Conservation (phyloP, 176 grass and related monocot genomes). For the Carex pumila region DNA sequence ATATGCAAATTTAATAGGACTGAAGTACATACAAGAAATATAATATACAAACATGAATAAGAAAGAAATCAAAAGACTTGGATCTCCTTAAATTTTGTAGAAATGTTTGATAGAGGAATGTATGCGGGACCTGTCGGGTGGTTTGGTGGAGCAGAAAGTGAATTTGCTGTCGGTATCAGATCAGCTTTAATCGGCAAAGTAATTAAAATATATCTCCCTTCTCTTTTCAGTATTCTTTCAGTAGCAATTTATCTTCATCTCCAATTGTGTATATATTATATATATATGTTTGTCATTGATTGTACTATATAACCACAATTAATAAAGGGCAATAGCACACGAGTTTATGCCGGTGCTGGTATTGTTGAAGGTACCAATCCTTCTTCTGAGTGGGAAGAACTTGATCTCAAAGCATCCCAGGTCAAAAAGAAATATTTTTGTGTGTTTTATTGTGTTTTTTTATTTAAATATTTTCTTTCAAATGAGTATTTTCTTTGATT, state of each 20-base stretch:
- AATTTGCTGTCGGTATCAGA: conserved; percentile 96
- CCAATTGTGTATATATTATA: background rate
- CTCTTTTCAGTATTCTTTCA: background rate
- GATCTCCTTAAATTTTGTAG: conserved; percentile 28
- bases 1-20: background rate
- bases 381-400: conserved; percentile 87
- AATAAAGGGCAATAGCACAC: conserved; percentile 56
- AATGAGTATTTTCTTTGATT: background rate
- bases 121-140: conserved; percentile 90
- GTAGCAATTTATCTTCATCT: background rate
- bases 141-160: conserved; percentile 92
- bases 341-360: conserved; percentile 77
- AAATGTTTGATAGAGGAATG: conserved; percentile 96
- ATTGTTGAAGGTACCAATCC: conserved; percentile 94
- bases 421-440: background rate
- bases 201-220: background rate
- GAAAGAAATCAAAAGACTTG: background rate
- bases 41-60: background rate
- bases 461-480: background rate
- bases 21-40: background rate
- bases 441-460: background rate
- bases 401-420: conserved; percentile 89
- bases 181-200: conserved; percentile 86
- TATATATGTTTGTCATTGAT: background rate
- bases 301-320: background rate